Conservation (phyloP, 805 yeast genomes). For the baker's yeast (Saccharomyces cerevisiae) region DNA sequence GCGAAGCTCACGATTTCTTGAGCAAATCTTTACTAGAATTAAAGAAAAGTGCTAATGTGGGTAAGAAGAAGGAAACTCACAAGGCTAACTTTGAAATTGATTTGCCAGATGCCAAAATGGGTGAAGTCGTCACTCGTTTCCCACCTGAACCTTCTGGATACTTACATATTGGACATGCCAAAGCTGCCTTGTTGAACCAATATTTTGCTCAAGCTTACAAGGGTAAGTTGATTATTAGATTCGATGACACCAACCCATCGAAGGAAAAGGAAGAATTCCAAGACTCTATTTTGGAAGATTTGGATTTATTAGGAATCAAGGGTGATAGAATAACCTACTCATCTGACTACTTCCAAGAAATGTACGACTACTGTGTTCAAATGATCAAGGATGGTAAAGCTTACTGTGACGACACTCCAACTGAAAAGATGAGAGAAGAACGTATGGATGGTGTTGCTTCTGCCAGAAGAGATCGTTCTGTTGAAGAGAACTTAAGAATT, state of each 20-base stretch:
- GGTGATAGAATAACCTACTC: conserved; percentile 86
- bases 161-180: conserved; percentile 96
- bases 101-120: conserved; percentile 82
- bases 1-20: conserved; percentile 58
- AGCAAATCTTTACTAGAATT: conserved; percentile 63
- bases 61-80: conserved; percentile 74
- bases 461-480: conserved; percentile 81
- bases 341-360: conserved; percentile 84
- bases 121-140: conserved; percentile 96
- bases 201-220: conserved; percentile 93
- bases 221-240: conserved; percentile 93
- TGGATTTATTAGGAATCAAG: conserved; percentile 81
- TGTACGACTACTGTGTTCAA: conserved; percentile 80
- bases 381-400: conserved; percentile 94
- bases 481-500: conserved; percentile 82
- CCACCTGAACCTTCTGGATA: conserved; percentile 99
- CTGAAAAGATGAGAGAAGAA: conserved; percentile 94
- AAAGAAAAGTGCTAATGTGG: conserved; percentile 59
- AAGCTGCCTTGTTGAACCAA: conserved; percentile 94
- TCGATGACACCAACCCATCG: conserved; percentile 96
- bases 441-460: conserved; percentile 96
- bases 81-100: conserved; percentile 94
- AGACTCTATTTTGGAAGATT: conserved; percentile 88
- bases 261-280: conserved; percentile 94
- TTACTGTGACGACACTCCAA: conserved; percentile 93